Base-by-base conservation (phyloP, 2,329 filamentous ascomycete genomes). In the Penicillium sp. region DNA sequence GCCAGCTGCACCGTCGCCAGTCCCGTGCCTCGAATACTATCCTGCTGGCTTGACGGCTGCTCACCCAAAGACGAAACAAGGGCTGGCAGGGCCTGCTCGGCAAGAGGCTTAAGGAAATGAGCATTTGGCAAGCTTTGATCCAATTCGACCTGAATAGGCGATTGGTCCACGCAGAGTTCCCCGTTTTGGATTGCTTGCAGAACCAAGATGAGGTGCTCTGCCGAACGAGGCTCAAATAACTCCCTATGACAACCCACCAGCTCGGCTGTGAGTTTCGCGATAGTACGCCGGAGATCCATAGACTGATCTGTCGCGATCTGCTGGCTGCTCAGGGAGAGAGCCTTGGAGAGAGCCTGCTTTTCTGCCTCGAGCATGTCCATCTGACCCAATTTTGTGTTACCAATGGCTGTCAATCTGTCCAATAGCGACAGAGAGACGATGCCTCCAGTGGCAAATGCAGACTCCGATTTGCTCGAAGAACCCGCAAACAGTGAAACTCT, bases 1-100 rank as follows among this genome's bases (percentile, higher is more conserved):
- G 90, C 87, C 56, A 96, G 85, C 47, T 88, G 80, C 27, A 91
- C 80, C 84, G 92, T 94, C 5, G 89, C 87, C 19, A 87, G 73
- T 18, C 84, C 81, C 18, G 79, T 74, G 47, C 73, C 68, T 35
- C 70, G 66, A 9, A 64, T 51, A n/a, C 61, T 51, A 6, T 63
- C 56, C 18, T 65, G 51, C 4, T 64, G 53, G 35, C 53, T 56
- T n/a, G 39, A 41, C 10, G 48, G 49, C 29, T 54, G 47, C 1
- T 39, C 47, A 29, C 55, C 47, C 42, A 74, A 57, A n/a, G 64
- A 65, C 1, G 55, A 52, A 23, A 74, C 38, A 29, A 68, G 61
- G 23, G 56, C 60, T 16, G 68, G 66, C 30, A 73, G 61, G 29
- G 65, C 59, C 34, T 70, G 64, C 16, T 68, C 60, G 27, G 66